Percentiles rank a stretch among this genome's conserved stretches.
Conservation (phyloP, 352 stramenopile genomes). For the Phytophthora aleatoria region DNA sequence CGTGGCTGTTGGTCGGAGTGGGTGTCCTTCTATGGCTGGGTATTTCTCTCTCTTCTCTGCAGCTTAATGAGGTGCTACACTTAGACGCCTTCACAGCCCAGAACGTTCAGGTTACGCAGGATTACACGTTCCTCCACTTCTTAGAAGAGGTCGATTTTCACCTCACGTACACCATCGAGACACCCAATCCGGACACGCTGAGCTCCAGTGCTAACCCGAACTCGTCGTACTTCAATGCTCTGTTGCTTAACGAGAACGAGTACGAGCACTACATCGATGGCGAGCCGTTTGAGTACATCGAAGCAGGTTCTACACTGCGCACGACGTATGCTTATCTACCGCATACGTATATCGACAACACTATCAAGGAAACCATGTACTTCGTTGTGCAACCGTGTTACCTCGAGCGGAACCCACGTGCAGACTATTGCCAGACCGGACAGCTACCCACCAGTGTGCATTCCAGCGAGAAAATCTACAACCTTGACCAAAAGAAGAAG, state of each 20-base stretch:
- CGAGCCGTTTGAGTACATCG: slow-evolving; percentile 48
- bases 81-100: slow-evolving; percentile 62
- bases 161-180: slow-evolving; percentile 58
- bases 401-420: slow-evolving; percentile 35
- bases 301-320: slow-evolving; percentile 39
- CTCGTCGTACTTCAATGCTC: slow-evolving; percentile 50
- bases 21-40: slow-evolving; percentile 36
- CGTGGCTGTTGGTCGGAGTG: slow-evolving; percentile 44
- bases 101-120: slow-evolving; percentile 50
- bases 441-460: slow-evolving; percentile 48
- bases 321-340: slow-evolving; percentile 57
- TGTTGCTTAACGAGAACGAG: slow-evolving; percentile 58
- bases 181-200: slow-evolving; percentile 16
- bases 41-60: slow-evolving; percentile 40
- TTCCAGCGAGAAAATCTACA: slow-evolving; percentile 51
- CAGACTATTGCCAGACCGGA: slow-evolving; percentile 42
- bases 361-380: slow-evolving; percentile 58
- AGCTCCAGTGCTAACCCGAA: slow-evolving; percentile 15
- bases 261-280: slow-evolving; percentile 57
- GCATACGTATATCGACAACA: slow-evolving; percentile 52
- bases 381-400: slow-evolving; percentile 64
- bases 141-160: slow-evolving; percentile 66
- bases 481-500: slow-evolving; percentile 39
- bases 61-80: slow-evolving; percentile 67
- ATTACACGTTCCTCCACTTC: slow-evolving; percentile 68